Conservation (phyloP, 441 rosid species). For the Viola pubescens region DNA sequence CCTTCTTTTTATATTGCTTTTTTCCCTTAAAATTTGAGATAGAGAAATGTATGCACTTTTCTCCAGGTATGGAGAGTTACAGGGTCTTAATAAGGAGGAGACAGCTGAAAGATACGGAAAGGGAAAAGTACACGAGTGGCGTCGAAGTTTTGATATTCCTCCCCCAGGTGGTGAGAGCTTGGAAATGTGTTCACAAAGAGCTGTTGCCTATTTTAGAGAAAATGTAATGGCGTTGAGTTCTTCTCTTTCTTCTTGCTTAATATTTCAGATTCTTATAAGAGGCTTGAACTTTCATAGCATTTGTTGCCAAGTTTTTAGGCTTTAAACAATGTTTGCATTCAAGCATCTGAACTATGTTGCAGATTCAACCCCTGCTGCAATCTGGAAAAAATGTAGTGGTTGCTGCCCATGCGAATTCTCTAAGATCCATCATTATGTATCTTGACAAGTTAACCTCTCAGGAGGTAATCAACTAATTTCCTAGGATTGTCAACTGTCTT, state of each 20-base stretch:
- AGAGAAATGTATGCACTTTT: neutral
- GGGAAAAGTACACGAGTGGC: slow-evolving; percentile 93
- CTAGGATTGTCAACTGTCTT: neutral
- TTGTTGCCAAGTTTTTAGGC: too few species aligned
- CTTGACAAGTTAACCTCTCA: slow-evolving; percentile 90
- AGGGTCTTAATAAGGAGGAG: slow-evolving; percentile 92
- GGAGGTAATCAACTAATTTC: slow-evolving; percentile 44
- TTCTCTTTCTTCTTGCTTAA: neutral
- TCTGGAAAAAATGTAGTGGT: slow-evolving; percentile 80
- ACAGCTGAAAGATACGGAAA: slow-evolving; percentile 89
- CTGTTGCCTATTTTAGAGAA: slow-evolving; percentile 86
- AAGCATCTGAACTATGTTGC: slow-evolving; percentile 21
- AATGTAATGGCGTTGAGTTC: slow-evolving; percentile 29
- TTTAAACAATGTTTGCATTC: too few species aligned
- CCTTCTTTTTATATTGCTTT: neutral
- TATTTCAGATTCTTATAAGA: too few species aligned
- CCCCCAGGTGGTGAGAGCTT: slow-evolving; percentile 96
- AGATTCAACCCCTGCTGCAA: slow-evolving; percentile 84
- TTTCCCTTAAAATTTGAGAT: too few species aligned
- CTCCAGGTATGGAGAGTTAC: slow-evolving; percentile 85
- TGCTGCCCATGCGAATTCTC: slow-evolving; percentile 93
- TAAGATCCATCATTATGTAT: slow-evolving; percentile 94
- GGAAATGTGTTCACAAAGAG: slow-evolving; percentile 97
- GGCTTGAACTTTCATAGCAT: too few species aligned
- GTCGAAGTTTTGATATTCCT: slow-evolving; percentile 89